Percentiles rank a stretch among this genome's conserved stretches.
phyloP scores from a whole-genome alignment of 331 rosid genomes.

The Phaseolus coccineus region DNA sequence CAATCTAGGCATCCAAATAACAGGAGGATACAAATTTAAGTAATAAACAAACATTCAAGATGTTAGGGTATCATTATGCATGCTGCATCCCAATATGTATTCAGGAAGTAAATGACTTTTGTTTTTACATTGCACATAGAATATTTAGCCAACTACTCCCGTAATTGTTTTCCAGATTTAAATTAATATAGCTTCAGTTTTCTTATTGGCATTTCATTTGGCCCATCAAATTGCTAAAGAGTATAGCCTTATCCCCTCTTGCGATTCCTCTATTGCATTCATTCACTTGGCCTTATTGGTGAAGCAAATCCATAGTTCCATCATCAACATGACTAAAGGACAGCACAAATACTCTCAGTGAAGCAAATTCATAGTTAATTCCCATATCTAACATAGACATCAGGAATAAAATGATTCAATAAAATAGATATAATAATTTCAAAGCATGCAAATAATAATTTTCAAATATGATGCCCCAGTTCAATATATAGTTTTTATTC shows the following conservation, averaged over 20 bases:
- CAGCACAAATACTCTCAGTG: neutral
- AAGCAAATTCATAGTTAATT: neutral
- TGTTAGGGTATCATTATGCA: slow-evolving; percentile 2
- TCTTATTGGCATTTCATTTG: neutral
- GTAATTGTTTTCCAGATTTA: neutral
- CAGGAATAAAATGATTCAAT: neutral
- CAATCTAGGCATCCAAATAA: slow-evolving; percentile 30
- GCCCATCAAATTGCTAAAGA: neutral
- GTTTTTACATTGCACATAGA: neutral
- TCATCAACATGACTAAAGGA: neutral
- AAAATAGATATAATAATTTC: neutral
- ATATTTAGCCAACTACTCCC: neutral
- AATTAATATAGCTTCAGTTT: neutral
- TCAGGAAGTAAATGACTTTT: slow-evolving; percentile 1
- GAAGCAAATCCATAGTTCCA: neutral
- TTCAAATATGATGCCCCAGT: neutral
- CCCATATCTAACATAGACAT: neutral
- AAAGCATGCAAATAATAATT: neutral
- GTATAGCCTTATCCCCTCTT: neutral
- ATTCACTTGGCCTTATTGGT: neutral
- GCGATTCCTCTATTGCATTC: neutral
- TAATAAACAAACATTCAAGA: neutral
- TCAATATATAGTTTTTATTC: neutral
- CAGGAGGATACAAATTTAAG: neutral
- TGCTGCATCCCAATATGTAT: neutral